These are phyloP conservation scores for Capsella rubella DNA, from an alignment of 441 rosid species.

Conservation along the genomic window DNA sequence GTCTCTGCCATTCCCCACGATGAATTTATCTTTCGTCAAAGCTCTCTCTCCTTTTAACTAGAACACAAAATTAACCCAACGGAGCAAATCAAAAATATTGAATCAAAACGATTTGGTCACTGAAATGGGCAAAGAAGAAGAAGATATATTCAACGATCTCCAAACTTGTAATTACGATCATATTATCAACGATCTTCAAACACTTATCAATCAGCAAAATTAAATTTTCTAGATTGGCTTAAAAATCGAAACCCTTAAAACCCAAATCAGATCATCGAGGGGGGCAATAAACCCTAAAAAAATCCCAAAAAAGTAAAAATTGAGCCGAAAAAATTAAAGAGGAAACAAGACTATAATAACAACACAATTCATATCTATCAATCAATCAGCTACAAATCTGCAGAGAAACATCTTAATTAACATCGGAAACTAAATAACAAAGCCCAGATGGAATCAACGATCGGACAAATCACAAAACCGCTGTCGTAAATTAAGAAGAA, in stretches of 20 bases:
- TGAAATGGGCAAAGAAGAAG: constrained; percentile 20
- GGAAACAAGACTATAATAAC: not conserved
- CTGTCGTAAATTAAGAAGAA: not conserved
- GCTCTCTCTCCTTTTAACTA: constrained; percentile 28
- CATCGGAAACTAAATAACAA: constrained; percentile 13
- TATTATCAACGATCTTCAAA: not conserved
- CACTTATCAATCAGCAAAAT: constrained; percentile 2
- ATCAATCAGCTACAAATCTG: constrained; percentile 18
- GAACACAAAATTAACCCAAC: not conserved
- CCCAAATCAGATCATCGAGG: constrained; percentile 8
- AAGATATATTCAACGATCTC: not conserved
- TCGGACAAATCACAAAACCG: constrained; percentile 22
- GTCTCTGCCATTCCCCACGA: constrained; percentile 68
- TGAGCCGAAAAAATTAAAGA: no score
- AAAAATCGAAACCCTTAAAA: constrained; percentile 20
- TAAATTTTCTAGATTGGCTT: not conserved
- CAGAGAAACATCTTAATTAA: not conserved
- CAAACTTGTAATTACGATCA: no score
- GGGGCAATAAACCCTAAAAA: constrained; percentile 19
- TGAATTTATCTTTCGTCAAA: not conserved
- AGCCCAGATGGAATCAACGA: constrained; percentile 34
- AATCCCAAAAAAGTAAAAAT: no score
- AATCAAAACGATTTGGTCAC: not conserved
- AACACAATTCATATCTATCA: not conserved
- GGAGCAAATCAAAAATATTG: not conserved